Conservation (phyloP, 345 rosid genomes). For the Eucalyptus polyanthemos region DNA sequence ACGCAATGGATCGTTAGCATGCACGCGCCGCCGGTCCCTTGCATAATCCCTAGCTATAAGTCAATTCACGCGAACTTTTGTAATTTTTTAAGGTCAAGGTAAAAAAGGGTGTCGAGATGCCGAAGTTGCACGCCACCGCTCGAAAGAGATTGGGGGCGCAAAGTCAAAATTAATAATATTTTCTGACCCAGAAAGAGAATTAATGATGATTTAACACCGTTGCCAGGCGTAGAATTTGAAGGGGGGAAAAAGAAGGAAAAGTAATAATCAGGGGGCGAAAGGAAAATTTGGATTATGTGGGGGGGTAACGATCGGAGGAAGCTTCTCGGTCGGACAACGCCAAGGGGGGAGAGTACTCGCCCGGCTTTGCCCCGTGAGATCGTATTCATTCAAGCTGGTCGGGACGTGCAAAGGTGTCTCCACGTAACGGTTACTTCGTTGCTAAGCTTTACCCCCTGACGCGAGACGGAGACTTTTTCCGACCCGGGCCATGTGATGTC, state of each 20-base stretch:
- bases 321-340: background rate
- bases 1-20: background rate
- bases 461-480: too few species aligned
- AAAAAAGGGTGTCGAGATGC: background rate
- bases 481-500: background rate
- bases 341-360: background rate
- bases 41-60: background rate
- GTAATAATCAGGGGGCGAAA: background rate
- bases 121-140: background rate
- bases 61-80: background rate
- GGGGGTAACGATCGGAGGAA: background rate
- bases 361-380: background rate
- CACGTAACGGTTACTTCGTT: background rate
- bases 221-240: background rate
- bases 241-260: background rate
- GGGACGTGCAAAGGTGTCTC: background rate
- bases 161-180: background rate
- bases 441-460: background rate
- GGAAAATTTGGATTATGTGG: background rate
- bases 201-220: background rate
- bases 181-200: background rate
- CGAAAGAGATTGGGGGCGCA: background rate
- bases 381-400: too few species aligned
- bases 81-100: background rate
- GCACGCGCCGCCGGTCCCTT: too few species aligned